Percentiles rank a stretch among this genome's conserved stretches.
phyloP scores from a whole-genome alignment of 495 filamentous ascomycete species.

The Tirmania nivea region DNA sequence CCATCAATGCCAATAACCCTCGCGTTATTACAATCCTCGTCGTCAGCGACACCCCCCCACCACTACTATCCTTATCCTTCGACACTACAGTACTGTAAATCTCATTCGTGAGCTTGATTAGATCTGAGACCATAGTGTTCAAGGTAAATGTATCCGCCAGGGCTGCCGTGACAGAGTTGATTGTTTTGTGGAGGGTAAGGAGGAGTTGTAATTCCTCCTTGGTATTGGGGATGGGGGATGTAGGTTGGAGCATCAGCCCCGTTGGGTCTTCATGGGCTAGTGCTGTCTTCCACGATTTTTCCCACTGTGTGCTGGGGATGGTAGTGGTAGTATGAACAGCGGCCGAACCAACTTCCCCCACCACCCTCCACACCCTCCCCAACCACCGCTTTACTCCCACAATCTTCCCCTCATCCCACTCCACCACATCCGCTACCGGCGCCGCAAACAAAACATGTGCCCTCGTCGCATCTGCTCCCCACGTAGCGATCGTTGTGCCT shows the following conservation, averaged over 20 bases:
- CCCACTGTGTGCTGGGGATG: no score
- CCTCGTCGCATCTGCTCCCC: constrained; percentile 65
- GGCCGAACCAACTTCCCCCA: neutral
- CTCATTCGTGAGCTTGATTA: constrained; percentile 56
- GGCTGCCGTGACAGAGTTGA: constrained; percentile 43
- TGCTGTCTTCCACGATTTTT: no score
- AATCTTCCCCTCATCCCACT: constrained; percentile 76
- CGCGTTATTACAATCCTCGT: no score
- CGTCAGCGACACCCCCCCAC: no score
- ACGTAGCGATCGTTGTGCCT: constrained; percentile 39
- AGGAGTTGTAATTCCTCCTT: neutral
- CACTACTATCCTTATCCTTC: no score
- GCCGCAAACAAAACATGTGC: constrained; percentile 78
- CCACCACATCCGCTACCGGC: constrained; percentile 56
- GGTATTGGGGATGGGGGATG: neutral
- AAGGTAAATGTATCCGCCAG: constrained; percentile 47
- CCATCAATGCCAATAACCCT: no score
- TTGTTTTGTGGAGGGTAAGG: neutral
- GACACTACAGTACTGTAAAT: constrained; percentile 17
- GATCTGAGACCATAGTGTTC: constrained; percentile 62
- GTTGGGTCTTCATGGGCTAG: no score
- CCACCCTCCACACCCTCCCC: constrained; percentile 21
- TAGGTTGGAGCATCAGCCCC: no score
- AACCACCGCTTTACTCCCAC: constrained; percentile 65
- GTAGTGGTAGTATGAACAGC: no score